Conservation (phyloP, 2,329 filamentous ascomycete species). For the Exophiala aquamarina region DNA sequence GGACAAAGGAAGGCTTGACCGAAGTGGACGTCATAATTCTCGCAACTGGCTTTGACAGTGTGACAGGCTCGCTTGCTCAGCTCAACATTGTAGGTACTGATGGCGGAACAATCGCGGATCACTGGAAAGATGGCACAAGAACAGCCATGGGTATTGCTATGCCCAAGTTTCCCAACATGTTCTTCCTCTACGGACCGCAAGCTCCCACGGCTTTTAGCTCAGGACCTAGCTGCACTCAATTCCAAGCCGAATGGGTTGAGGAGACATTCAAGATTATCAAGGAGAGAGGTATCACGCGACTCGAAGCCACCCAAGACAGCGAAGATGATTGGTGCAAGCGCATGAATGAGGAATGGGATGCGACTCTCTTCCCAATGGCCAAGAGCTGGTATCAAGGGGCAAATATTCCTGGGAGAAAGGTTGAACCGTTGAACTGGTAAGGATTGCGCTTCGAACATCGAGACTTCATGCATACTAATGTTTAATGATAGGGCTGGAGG, state of each 20-base stretch:
- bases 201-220: constrained; percentile 38
- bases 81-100: constrained; percentile 40
- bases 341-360: constrained; percentile 42
- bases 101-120: constrained; percentile 34
- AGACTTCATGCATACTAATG: too few species aligned
- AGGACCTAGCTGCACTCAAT: constrained; percentile 54
- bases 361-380: constrained; percentile 50
- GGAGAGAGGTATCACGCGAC: constrained; percentile 47
- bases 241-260: constrained; percentile 58
- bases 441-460: constrained; percentile 1
- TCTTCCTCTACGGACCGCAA: constrained; percentile 58
- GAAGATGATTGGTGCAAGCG: constrained; percentile 50
- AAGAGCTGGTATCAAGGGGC: constrained; percentile 58
- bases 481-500: constrained; percentile 23
- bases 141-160: constrained; percentile 47
- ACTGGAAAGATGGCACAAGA: constrained; percentile 39
- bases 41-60: constrained; percentile 47
- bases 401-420: constrained; percentile 54
- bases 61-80: constrained; percentile 42
- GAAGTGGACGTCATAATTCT: constrained; percentile 43
- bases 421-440: constrained; percentile 51
- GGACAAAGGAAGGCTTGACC: constrained; percentile 38
- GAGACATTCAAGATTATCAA: constrained; percentile 49
- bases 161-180: constrained; percentile 49
- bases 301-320: constrained; percentile 50